Conservation (phyloP, 2,329 filamentous ascomycete genomes). For the Ustilaginoidea virens region DNA sequence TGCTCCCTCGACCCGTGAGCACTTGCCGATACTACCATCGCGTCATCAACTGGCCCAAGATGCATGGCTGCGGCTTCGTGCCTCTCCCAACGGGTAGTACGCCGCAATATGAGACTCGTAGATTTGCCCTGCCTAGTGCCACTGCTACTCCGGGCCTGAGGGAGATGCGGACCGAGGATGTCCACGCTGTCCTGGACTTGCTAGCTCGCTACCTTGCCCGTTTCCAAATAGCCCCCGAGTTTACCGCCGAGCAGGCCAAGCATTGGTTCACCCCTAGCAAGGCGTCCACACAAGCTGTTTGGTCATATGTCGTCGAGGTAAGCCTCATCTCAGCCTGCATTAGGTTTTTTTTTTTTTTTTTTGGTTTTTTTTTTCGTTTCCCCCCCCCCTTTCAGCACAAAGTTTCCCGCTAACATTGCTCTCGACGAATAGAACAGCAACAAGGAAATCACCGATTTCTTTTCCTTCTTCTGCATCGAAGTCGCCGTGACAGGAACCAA, state of each 20-base stretch:
- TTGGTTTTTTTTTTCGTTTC: neutral
- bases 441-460: slow-evolving; percentile 84
- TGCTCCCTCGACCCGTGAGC: slow-evolving; percentile 81
- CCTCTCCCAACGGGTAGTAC: slow-evolving; percentile 73
- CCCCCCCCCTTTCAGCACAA: neutral
- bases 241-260: slow-evolving; percentile 62
- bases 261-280: slow-evolving; percentile 73
- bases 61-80: slow-evolving; percentile 89
- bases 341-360: neutral
- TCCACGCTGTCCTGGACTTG: slow-evolving; percentile 59
- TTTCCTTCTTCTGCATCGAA: slow-evolving; percentile 92
- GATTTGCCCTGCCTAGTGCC: slow-evolving; percentile 65
- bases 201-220: slow-evolving; percentile 63
- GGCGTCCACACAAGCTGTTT: slow-evolving; percentile 71
- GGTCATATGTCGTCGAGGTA: slow-evolving; percentile 82
- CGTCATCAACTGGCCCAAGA: slow-evolving; percentile 86
- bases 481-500: slow-evolving; percentile 80
- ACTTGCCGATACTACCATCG: slow-evolving; percentile 94
- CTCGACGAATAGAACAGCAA: slow-evolving; percentile 46
- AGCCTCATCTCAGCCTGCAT: slow-evolving; percentile 5
- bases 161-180: slow-evolving; percentile 63
- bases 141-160: slow-evolving; percentile 64
- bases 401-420: neutral
- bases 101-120: slow-evolving; percentile 68
- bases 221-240: slow-evolving; percentile 74